These are phyloP conservation scores for Eimeria acervulina DNA, from an alignment of 169 alveolate species.

Conservation along the genomic window DNA sequence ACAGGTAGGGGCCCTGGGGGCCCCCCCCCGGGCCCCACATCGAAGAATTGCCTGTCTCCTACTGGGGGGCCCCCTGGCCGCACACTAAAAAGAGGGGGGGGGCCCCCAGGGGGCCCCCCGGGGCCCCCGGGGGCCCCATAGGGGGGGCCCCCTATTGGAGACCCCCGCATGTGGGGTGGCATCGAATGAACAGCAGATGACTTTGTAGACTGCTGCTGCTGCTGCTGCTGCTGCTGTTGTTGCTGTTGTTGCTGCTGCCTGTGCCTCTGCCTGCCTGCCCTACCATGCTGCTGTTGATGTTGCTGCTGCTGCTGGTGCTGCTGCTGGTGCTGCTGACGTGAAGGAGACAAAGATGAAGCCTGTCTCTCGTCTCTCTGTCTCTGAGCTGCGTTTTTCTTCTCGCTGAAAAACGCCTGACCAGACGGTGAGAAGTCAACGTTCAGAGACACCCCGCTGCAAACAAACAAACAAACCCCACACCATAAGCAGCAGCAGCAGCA, in stretches of 20 bases:
- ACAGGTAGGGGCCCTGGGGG: conserved; percentile 20
- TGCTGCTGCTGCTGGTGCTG: not conserved
- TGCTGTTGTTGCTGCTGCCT: too few relatives aligned
- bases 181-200: too few relatives aligned
- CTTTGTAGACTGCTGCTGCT: too few relatives aligned
- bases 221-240: too few relatives aligned
- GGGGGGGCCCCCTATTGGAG: too few relatives aligned
- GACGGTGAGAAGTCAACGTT: conserved; percentile 77
- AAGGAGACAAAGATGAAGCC: not conserved
- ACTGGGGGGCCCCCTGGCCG: not conserved
- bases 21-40: conserved; percentile 3
- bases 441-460: conserved; percentile 71
- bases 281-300: conserved; percentile 27
- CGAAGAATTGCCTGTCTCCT: not conserved
- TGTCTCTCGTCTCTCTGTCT: not conserved
- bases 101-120: too few relatives aligned
- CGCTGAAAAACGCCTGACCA: not conserved
- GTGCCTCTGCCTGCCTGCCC: not conserved
- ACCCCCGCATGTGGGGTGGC: conserved; percentile 10
- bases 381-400: not conserved
- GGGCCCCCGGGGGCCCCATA: too few relatives aligned
- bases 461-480: not conserved
- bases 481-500: not conserved
- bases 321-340: conserved; percentile 64
- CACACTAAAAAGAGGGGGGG: too few relatives aligned